These are phyloP conservation scores for Torulaspora quercuum DNA, from an alignment of 805 yeast species.

Conservation along the genomic window DNA sequence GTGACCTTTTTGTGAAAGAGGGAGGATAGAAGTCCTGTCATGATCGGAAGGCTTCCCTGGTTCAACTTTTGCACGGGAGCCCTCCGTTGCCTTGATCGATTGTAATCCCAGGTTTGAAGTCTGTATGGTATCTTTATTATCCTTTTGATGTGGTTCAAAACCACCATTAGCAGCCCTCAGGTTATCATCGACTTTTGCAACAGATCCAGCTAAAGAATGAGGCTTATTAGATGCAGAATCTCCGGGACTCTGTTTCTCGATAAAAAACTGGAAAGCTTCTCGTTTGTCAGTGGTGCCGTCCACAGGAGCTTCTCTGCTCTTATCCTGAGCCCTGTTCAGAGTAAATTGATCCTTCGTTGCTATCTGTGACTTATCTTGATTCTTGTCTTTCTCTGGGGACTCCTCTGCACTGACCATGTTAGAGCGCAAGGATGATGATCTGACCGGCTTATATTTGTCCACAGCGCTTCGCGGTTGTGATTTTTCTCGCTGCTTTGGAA, in stretches of 20 bases:
- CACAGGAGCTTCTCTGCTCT: constrained; percentile 9
- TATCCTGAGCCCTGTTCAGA: constrained; percentile 9
- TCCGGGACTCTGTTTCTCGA: neutral
- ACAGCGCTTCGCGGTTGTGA: constrained; percentile 15
- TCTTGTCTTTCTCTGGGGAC: constrained; percentile 13
- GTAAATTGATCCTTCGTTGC: constrained; percentile 14
- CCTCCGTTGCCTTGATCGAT: neutral
- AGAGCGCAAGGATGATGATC: constrained; percentile 39
- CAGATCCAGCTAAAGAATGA: neutral
- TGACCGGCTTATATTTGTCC: constrained; percentile 37
- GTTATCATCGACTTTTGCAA: neutral
- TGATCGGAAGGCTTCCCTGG: neutral
- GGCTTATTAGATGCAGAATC: neutral
- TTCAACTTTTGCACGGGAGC: neutral
- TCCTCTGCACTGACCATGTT: constrained; percentile 29
- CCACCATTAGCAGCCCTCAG: neutral
- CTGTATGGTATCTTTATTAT: neutral
- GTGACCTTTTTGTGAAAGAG: neutral
- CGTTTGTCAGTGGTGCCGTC: neutral
- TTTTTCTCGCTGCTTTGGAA: constrained; percentile 7
- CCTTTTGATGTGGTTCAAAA: neutral
- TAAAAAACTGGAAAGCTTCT: neutral
- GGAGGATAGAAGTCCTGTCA: neutral
- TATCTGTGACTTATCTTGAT: constrained; percentile 4
- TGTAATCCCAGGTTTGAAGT: neutral